Conservation (phyloP, 805 yeast genomes). For the Vanderwaltozyma yarrowii region DNA sequence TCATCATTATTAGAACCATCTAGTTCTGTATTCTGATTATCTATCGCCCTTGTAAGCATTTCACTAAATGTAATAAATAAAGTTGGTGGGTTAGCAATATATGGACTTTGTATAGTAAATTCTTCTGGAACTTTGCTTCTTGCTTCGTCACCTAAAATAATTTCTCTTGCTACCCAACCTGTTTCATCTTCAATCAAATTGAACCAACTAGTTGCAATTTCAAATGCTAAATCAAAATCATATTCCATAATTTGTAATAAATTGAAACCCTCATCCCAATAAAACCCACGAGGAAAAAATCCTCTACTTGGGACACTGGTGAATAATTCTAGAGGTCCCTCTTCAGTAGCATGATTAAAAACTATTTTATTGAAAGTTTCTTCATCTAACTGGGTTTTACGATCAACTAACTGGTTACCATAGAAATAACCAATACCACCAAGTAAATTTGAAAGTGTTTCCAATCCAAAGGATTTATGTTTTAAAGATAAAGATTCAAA, state of each 20-base stretch:
- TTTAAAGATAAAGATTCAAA: slow-evolving; percentile 27
- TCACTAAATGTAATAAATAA: slow-evolving; percentile 62
- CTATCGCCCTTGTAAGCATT: slow-evolving; percentile 38
- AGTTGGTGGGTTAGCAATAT: slow-evolving; percentile 93
- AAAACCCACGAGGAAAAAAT: slow-evolving; percentile 92
- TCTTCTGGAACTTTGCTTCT: slow-evolving; percentile 77
- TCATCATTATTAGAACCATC: slow-evolving; percentile 16
- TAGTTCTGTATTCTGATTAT: slow-evolving; percentile 6
- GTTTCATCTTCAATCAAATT: slow-evolving; percentile 62
- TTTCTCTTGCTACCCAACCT: slow-evolving; percentile 97
- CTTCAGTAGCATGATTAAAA: slow-evolving; percentile 42
- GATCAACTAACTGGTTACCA: slow-evolving; percentile 76
- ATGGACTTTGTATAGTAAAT: slow-evolving; percentile 78
- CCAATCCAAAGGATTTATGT: slow-evolving; percentile 56
- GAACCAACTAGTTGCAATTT: slow-evolving; percentile 83
- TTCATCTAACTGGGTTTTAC: slow-evolving; percentile 57
- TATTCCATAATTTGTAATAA: slow-evolving; percentile 70
- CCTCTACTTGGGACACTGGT: slow-evolving; percentile 87
- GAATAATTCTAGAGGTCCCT: slow-evolving; percentile 71
- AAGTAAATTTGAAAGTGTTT: slow-evolving; percentile 66
- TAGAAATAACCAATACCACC: slow-evolving; percentile 88
- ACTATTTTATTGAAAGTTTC: slow-evolving; percentile 50
- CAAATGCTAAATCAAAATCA: slow-evolving; percentile 73
- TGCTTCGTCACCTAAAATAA: slow-evolving; percentile 84
- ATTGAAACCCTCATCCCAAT: slow-evolving; percentile 99